Evolutionary conservation across 345 rosid species (phyloP).

Genomic region (Reutealis trisperma): DNA sequence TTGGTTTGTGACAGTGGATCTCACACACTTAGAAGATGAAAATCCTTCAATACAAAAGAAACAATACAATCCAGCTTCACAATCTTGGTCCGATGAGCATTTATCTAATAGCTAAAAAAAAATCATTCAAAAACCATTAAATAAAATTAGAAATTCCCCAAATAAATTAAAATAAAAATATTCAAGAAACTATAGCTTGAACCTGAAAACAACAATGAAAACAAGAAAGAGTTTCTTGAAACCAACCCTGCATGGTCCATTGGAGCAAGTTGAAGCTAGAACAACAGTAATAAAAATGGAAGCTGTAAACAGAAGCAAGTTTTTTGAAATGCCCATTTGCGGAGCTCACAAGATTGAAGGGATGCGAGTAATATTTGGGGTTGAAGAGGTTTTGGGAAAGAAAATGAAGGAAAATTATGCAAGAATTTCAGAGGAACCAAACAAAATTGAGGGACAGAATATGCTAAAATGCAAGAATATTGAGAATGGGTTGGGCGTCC

Average conservation of each 20-base stretch:
- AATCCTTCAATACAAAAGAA: constrained; percentile 48
- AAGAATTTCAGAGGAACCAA: too few species aligned
- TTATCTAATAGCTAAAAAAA: constrained; percentile 44
- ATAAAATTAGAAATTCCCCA: neutral
- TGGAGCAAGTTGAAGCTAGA: constrained; percentile 11
- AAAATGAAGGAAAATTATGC: constrained; percentile 17
- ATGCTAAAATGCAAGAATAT: neutral
- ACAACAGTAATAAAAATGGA: constrained; percentile 15
- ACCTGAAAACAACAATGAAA: neutral
- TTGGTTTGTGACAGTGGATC: constrained; percentile 52
- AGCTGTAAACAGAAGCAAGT: constrained; percentile 18
- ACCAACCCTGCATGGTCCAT: constrained; percentile 54
- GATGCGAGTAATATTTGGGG: too few species aligned
- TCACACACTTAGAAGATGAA: constrained; percentile 51
- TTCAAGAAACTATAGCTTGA: neutral
- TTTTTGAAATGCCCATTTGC: constrained; percentile 32
- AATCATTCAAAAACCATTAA: too few species aligned
- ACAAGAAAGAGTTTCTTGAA: too few species aligned
- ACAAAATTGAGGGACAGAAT: neutral
- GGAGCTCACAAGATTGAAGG: neutral
- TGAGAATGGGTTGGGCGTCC: neutral
- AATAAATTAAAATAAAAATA: neutral
- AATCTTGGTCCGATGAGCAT: constrained; percentile 61
- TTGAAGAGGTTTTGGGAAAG: constrained; percentile 17
- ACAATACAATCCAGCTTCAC: constrained; percentile 58